A percentile compares a stretch with the other conserved stretches of the same genome.
Conservation (phyloP, 176 grass and related monocot species). For the Urochloa ruziziensis region DNA sequence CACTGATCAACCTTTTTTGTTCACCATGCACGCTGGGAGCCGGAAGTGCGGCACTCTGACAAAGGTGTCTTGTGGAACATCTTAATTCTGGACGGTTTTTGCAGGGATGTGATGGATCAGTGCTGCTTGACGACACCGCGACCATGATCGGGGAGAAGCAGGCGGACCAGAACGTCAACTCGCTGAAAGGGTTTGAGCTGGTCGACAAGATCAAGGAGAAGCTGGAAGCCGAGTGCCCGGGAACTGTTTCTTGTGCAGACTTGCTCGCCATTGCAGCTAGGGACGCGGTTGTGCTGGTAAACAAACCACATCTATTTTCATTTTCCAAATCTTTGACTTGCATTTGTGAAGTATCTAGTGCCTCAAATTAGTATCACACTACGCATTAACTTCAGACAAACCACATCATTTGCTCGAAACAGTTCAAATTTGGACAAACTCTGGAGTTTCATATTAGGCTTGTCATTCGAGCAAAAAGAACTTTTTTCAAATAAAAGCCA, state of each 20-base stretch:
- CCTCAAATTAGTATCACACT: neutral
- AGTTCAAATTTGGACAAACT: neutral
- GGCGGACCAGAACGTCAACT: conserved; percentile 80
- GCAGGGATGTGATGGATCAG: conserved; percentile 93
- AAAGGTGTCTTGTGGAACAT: neutral
- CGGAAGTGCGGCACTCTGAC: neutral
- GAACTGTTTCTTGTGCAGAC: conserved; percentile 86
- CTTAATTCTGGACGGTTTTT: neutral
- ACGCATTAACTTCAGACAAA: neutral
- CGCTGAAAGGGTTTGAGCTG: conserved; percentile 87
- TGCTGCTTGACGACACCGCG: conserved; percentile 81
- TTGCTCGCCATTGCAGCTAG: conserved; percentile 87
- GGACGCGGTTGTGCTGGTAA: conserved; percentile 75
- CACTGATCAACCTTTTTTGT: neutral
- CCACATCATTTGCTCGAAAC: neutral
- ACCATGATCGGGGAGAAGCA: conserved; percentile 79
- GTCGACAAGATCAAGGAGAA: conserved; percentile 87
- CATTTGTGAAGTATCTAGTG: neutral
- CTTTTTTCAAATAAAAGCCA: conserved; percentile 12
- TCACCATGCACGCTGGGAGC: neutral
- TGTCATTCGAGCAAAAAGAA: neutral
- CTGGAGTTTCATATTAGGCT: neutral
- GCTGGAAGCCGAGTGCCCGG: conserved; percentile 86
- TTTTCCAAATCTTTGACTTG: neutral
- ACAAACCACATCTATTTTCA: neutral